Base-by-base conservation (phyloP, 208 protist species). In the Trypanosoma theileri region DNA sequence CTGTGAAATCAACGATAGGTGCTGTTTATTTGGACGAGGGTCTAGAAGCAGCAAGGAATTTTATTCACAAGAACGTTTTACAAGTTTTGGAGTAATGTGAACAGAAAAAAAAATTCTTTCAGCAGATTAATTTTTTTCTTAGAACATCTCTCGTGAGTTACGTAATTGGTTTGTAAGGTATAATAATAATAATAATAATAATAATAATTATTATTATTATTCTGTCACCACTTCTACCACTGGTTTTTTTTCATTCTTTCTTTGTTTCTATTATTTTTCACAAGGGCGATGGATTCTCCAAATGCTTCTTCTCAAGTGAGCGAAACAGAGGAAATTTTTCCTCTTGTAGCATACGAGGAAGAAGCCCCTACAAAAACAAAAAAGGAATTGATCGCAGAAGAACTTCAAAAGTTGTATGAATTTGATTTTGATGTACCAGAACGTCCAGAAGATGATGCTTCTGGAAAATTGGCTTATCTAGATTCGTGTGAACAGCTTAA, bases 21-120 rank as follows among this genome's bases (percentile, higher is more conserved):
- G 82, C 82, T 54, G 83, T 96, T 26, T 78, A 84, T 60, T 61
- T 96, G 35, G 88, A 93, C 63, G 66, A 85, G 31, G 84, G 85
- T 40, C 69, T 83, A 57, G 74, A 79, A 51, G 52, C 73, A 9
- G 80, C 86, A 14, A 72, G 56, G 26, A n/a, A 24, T 6, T 96
- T 96, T 71, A 77, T 83, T 56, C 61, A 53, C n/a, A 74, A 71
- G 16, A 74, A 88, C 46, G 60, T 92, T 24, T 66, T 95, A 16
- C 79, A 82, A 26, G 79, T 66, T 52, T 56, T 92, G 24, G 59
- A 61, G 14, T 76, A 50, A 61, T 8, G 35, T 26, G n/a, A 17
- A 24, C 8, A 51, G 17, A 19, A 70, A 13, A n/a, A 7, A 35
- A 31, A 58, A n/a, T 14, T 48, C 1, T 48, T 35, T 35, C 6